Conservation (phyloP, 2,329 filamentous ascomycete species). For the Ambrosiella xylebori region DNA sequence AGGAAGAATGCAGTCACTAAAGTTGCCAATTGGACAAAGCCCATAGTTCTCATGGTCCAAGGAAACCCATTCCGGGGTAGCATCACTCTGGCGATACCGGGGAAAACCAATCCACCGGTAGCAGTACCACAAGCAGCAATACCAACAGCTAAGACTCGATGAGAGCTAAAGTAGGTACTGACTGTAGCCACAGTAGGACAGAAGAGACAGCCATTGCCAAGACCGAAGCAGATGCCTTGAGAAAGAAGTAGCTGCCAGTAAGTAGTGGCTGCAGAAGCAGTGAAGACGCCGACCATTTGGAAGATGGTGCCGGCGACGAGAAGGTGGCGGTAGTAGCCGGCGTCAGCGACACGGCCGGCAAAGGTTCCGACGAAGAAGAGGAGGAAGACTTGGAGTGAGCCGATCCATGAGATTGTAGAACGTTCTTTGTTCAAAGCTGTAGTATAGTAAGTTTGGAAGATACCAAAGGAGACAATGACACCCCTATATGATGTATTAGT, state of each 20-base stretch:
- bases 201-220: slow-evolving; percentile 46
- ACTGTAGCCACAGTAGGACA: slow-evolving; percentile 46
- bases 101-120: slow-evolving; percentile 42
- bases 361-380: slow-evolving; percentile 38
- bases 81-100: slow-evolving; percentile 18
- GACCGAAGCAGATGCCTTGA: slow-evolving; percentile 36
- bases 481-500: slow-evolving; percentile 21
- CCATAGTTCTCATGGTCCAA: slow-evolving; percentile 42
- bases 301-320: slow-evolving; percentile 26
- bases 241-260: slow-evolving; percentile 40
- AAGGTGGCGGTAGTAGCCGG: slow-evolving; percentile 31
- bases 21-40: slow-evolving; percentile 36
- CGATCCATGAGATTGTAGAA: slow-evolving; percentile 36
- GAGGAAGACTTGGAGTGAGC: slow-evolving; percentile 35
- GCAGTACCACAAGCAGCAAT: slow-evolving; percentile 42
- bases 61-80: slow-evolving; percentile 16
- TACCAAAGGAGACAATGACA: slow-evolving; percentile 37
- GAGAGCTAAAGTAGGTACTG: slow-evolving; percentile 45
- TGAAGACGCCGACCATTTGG: slow-evolving; percentile 30
- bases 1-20: slow-evolving; percentile 24
- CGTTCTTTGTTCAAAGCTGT: slow-evolving; percentile 23
- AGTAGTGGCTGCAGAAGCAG: slow-evolving; percentile 24
- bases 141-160: slow-evolving; percentile 42
- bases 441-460: slow-evolving; percentile 37
- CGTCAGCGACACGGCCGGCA: slow-evolving; percentile 35